Evolutionary conservation across 495 filamentous ascomycete species (phyloP).

Genomic region (Aspergillus saccharolyticus): DNA sequence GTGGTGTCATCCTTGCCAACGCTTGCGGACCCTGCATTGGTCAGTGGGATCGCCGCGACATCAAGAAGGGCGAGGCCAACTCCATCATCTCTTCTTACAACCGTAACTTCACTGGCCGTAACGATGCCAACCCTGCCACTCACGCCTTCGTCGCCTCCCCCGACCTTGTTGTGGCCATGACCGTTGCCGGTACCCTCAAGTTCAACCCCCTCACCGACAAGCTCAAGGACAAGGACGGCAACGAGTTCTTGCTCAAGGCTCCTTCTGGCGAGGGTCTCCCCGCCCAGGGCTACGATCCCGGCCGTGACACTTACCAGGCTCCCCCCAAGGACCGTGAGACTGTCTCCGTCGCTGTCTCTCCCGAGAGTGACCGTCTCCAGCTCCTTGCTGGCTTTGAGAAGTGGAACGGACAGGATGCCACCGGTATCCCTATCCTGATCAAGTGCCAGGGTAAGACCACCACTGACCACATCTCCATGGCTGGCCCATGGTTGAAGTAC

Average conservation of each 20-base stretch:
- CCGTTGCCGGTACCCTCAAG: constrained; percentile 82
- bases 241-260: constrained; percentile 80
- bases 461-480: constrained; percentile 98
- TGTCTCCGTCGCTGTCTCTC: constrained; percentile 79
- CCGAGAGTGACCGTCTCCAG: constrained; percentile 89
- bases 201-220: constrained; percentile 97
- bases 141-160: constrained; percentile 99
- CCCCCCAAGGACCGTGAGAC: constrained; percentile 72
- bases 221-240: constrained; percentile 94
- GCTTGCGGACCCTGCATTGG: constrained; percentile 80
- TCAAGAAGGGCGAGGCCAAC: constrained; percentile 96
- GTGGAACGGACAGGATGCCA: constrained; percentile 94
- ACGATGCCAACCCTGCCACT: constrained; percentile 97
- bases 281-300: constrained; percentile 79
- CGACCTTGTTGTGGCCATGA: constrained; percentile 90
- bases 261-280: constrained; percentile 84
- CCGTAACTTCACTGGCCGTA: constrained; percentile 99
- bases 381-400: constrained; percentile 76
- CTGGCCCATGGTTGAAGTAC: constrained; percentile 99
- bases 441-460: constrained; percentile 98
- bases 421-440: constrained; percentile 88
- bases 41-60: constrained; percentile 93
- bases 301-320: constrained; percentile 93
- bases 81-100: constrained; percentile 96
- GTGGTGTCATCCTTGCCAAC: constrained; percentile 93